Base-by-base conservation (phyloP, 2,329 filamentous ascomycete genomes). In the Drechslerella dactyloides region DNA sequence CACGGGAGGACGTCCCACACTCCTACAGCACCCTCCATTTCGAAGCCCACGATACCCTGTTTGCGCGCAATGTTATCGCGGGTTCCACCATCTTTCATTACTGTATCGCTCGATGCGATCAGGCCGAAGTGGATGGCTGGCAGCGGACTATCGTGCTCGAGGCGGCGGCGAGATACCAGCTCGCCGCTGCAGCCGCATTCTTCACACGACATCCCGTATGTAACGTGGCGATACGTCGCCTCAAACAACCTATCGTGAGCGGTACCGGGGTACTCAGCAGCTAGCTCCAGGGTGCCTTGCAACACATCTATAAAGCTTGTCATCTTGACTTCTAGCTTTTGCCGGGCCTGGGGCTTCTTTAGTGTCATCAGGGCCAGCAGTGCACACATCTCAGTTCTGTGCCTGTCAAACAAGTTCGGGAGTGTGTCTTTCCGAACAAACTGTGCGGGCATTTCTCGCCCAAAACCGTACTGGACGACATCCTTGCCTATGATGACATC, bases 21-120 rank as follows among this genome's bases (percentile, higher is more conserved):
- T 11, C 77, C 78, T 1, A n/a, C n/a, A n/a, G 75, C 77, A 1
- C 74, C 74, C 59, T 79, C 77, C 76, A 79, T 78, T 37, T 79
- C 78, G 53, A 79, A 78, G 0, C 62, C 77, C 23, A 78, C 76
- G 8, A 77, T 73, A 1, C 66, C 63, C 17, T 78, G 68, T 50
- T 52, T 40, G 1, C 33, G 30, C 10, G 75, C 74, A 52, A 78
- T 44, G 15, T 62, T 17, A 46, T 79, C 76, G 17, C 78, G 75
- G 23, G 77, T 60, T 15, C 63, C 51, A 17, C 73, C 77, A 11
- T 76, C 76, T 44, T 78, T 80, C 73, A 80, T 79, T 2, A 80
- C 77, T 7, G 73, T 61, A 51, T 80, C 76, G 8, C 75, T 78
- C 17, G 77, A 79, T 11, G 77, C 79, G 23, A 81, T 77, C 0